Evolutionary conservation across 179 eudicot species (phyloP), one percentile per base, ranked within the genome.

Genomic region (Camellia oleifera): DNA sequence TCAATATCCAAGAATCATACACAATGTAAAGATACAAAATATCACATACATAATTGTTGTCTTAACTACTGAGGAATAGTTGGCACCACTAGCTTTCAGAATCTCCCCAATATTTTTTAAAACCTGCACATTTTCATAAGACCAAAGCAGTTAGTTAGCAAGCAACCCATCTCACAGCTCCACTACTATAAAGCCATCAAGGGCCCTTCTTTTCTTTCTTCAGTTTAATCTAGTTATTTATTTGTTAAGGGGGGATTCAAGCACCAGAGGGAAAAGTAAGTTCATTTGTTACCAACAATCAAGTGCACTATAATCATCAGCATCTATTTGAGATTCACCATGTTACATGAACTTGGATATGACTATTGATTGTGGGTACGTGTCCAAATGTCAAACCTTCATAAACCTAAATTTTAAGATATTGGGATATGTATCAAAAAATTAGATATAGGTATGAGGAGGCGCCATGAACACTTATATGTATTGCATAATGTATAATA

Each of bases 101-200:
- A 94, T 97, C 87, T 97, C 99, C 68, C 99, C 99, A 94, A 97
- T 94, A 77, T 94, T 97, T 85, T 94, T 92, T 72, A 96, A 83
- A 67, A 92, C 92, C 99, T 96, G 93, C 65, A 56, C 8, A 75
- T 58, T 58, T 60, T 58, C 3, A 4, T 60, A 61, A 12, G 15
- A 7, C n/a, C 67, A 42, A 57, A 40, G 40, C 40, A 32, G 40
- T 40, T 50, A 58, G 67, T 75, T 8, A 0, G 68, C 17, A 14
- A 65, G 45, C 57, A 76, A 62, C 54, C 23, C 70, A 52, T 53
- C 60, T 77, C 53, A 54, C 46, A 65, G 32, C 71, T 58, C 14
- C 46, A 52, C 18, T 18, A 52, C 60, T 26, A 1, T 5, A 40
- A 32, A 32, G 23, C 50, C 26, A 64, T 77, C 50, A 46, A 20